Evolutionary conservation across 768 basidiomycete genomes (phyloP).

Genomic region (Lentinula aciculospora): DNA sequence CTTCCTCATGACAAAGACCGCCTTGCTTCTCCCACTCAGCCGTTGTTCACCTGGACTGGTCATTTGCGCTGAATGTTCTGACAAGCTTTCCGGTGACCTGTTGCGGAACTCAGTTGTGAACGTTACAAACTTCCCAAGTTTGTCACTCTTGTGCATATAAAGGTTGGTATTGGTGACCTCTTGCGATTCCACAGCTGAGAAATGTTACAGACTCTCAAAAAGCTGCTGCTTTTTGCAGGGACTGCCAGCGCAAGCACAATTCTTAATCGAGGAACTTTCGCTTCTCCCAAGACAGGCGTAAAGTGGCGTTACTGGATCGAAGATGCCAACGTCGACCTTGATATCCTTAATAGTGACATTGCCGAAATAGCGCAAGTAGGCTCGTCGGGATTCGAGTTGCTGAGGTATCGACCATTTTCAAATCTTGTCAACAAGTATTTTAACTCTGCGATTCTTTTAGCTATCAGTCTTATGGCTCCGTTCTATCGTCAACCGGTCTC

Average conservation of each 20-base stretch:
- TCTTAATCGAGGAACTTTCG: background rate
- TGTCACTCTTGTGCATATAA: too few relatives aligned
- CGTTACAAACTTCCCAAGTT: too few relatives aligned
- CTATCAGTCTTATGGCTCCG: constrained; percentile 1
- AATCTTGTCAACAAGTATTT: background rate
- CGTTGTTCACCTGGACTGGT: background rate
- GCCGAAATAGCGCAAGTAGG: constrained; percentile 11
- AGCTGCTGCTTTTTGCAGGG: background rate
- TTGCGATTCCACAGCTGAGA: background rate
- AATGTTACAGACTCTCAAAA: background rate
- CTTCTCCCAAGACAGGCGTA: constrained; percentile 1
- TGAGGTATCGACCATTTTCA: background rate
- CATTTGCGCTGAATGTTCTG: background rate
- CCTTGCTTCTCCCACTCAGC: background rate
- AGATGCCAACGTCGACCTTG: constrained; percentile 8
- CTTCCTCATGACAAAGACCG: too few relatives aligned
- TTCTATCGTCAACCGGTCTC: background rate
- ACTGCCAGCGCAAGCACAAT: background rate
- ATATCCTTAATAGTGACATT: constrained; percentile 9
- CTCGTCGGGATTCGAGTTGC: constrained; percentile 11
- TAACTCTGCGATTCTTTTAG: background rate
- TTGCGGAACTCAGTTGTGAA: too few relatives aligned
- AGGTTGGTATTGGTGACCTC: background rate
- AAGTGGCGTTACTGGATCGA: constrained; percentile 12
- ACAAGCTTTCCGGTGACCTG: too few relatives aligned